Evolutionary conservation across 2,329 filamentous ascomycete genomes (phyloP), one percentile per base, ranked within the genome.

Genomic region (Dactylellina haptotyla): DNA sequence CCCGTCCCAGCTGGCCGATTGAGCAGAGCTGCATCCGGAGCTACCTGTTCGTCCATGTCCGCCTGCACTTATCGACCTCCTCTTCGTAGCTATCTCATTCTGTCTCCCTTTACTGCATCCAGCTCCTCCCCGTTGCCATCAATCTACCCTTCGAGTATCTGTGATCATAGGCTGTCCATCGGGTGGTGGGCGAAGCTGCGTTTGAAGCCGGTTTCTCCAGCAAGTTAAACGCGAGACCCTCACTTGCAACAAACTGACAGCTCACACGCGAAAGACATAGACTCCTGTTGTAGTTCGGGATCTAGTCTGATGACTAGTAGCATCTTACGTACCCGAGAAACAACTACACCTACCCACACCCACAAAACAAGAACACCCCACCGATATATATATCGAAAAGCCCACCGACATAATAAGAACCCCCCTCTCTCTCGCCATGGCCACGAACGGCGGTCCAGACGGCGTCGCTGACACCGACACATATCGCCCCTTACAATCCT

Each of bases 401-500:
- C n/a, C n/a, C n/a, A n/a, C n/a, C 57, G 30, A 71, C 34, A 43
- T 45, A 61, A 23, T 32, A 18, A 30, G 37, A n/a, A n/a, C n/a
- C n/a, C n/a, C n/a, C n/a, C n/a, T n/a, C n/a, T 12, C 18, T 43
- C 9, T 26, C 28, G 58, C 18, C 6, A 66, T 73, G 69, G 43
- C 69, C 20, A 61, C 69, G 23, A 73, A 73, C 69, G 69, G 69
- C 61, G 69, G 69, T 37, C 16, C 20, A 37, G 69, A 66, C 25
- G 46, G 46, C 18, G 43, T 28, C 18, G 39, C 46, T 30, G 69
- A 73, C 51, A 34, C 59, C 53, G 61, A 73, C 32, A 66, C 69
- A 12, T 66, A 73, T 43, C 45, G 69, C 23, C 61, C 69, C 25
- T 34, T 66, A 45, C 54, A 61, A n/a, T 51, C 69, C 28, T 78